Evolutionary conservation across 2,329 filamentous ascomycete species (phyloP), one percentile per base, ranked within the genome.

Genomic region (Raffaelea arxii): DNA sequence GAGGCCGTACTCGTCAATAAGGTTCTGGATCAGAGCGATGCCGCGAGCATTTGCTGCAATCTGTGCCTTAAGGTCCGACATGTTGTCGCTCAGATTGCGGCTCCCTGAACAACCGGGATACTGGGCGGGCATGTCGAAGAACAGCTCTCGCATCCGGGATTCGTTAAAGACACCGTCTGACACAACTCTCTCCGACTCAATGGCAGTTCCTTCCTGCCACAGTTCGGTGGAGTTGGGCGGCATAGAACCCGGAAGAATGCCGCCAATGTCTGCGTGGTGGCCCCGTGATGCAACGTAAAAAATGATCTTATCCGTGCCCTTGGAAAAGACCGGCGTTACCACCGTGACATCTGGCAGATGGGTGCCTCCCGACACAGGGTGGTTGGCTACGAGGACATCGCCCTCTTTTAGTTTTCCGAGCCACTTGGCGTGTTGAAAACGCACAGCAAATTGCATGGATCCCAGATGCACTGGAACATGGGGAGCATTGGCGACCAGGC

Each of bases 31-130:
- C 21, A 91, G 69, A 24, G 78, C 80, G 57, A 90, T 90, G 6
- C 88, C 88, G 54, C 88, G 89, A 55, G 86, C 81, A 56, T 94
- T 94, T 12, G 86, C 86, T 0, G 88, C 86, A 7, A 92, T 82
- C 59, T 92, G 86, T 0, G 88, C 88, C 61, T 90, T 89, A 25
- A 94, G 70, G 58, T 94, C 88, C 38, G 87, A 89, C 51, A 94
- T 70, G 58, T 94, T 94, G 60, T 94, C 88, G 12, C 76, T 78
- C 1, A 92, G 68, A 58, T 85, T 87, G 30, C 87, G 71, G 0
- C 87, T 89, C 1, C 86, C 86, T 44, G 77, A 82, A 64, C 86
- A 92, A 1, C 83, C 86, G 0, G 80, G 78, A 53, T 85, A 80
- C 54, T 83, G 71, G 0, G 84, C 84, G 0, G 88, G 87, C 51